Conservation (phyloP, 2,329 filamentous ascomycete genomes). For the Simplicillium sp. region DNA sequence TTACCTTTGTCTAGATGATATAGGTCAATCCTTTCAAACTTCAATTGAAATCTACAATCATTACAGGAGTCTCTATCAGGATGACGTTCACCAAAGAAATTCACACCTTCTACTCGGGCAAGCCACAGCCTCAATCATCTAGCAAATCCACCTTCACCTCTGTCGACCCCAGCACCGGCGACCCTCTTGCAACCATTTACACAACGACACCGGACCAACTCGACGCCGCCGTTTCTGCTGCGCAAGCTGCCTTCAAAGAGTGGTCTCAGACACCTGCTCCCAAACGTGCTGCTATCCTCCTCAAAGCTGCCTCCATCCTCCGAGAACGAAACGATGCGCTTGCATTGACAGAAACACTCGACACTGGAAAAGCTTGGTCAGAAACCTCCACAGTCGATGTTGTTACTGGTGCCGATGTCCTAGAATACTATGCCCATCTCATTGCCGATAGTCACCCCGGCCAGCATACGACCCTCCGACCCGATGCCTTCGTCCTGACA, state of each 20-base stretch:
- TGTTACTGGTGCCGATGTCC: slow-evolving; percentile 71
- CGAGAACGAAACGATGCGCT: slow-evolving; percentile 71
- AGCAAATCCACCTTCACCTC: slow-evolving; percentile 58
- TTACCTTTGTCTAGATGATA: too few relatives aligned
- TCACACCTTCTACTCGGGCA: slow-evolving; percentile 69
- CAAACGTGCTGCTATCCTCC: slow-evolving; percentile 67
- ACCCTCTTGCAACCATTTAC: slow-evolving; percentile 62
- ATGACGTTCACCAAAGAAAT: slow-evolving; percentile 28
- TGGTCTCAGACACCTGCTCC: slow-evolving; percentile 73
- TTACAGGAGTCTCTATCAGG: slow-evolving; percentile 3
- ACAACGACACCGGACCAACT: slow-evolving; percentile 57
- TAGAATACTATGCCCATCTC: slow-evolving; percentile 79
- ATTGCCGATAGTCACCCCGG: slow-evolving; percentile 74
- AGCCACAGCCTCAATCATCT: slow-evolving; percentile 46
- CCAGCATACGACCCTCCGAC: slow-evolving; percentile 63
- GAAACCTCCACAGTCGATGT: slow-evolving; percentile 82
- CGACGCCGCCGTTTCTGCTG: slow-evolving; percentile 63
- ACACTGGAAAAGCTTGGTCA: slow-evolving; percentile 78
- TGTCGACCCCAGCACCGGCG: slow-evolving; percentile 63
- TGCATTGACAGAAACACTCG: slow-evolving; percentile 68
- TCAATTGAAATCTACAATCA: too few relatives aligned
- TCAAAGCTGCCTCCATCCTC: slow-evolving; percentile 64
- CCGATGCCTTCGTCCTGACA: slow-evolving; percentile 74
- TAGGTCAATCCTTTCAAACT: too few relatives aligned
- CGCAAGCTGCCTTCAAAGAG: slow-evolving; percentile 58